Evolutionary conservation across 805 yeast species (phyloP).

Genomic region (Scheffersomyces coipomensis): DNA sequence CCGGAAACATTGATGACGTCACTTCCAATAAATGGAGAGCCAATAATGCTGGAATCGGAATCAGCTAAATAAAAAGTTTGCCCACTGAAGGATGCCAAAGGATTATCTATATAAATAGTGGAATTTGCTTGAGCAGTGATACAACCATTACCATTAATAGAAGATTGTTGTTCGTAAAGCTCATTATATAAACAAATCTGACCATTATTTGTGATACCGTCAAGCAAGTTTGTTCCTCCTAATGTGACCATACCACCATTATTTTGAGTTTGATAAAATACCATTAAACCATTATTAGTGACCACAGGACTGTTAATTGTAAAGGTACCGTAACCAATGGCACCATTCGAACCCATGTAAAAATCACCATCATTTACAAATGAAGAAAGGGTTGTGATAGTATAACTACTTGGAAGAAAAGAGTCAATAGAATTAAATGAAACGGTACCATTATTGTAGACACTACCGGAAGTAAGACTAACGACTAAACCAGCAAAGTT

Average conservation of each 20-base stretch:
- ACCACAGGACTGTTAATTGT: constrained; percentile 9
- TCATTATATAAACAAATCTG: constrained; percentile 22
- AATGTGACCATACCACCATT: neutral
- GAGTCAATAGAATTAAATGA: constrained; percentile 11
- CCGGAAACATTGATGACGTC: constrained; percentile 18
- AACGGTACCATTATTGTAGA: neutral
- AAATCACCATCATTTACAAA: constrained; percentile 21
- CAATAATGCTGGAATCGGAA: constrained; percentile 12
- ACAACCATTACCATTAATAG: constrained; percentile 22
- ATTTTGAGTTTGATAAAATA: constrained; percentile 6
- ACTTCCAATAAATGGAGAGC: constrained; percentile 8
- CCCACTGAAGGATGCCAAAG: constrained; percentile 8
- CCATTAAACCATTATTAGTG: constrained; percentile 15
- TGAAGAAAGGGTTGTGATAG: constrained; percentile 8
- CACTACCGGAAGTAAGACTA: constrained; percentile 5
- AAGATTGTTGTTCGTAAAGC: constrained; percentile 15
- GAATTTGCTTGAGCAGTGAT: constrained; percentile 12
- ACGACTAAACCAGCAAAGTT: constrained; percentile 13
- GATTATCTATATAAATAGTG: constrained; percentile 5
- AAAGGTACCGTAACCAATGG: constrained; percentile 12
- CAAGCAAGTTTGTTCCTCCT: constrained; percentile 7
- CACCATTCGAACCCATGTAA: constrained; percentile 19
- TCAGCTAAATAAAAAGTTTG: constrained; percentile 15
- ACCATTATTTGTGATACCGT: constrained; percentile 18
- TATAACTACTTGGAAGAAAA: constrained; percentile 11